Evolutionary conservation across 805 yeast genomes (phyloP), one percentile per base, ranked within the genome.

Genomic region (Gaillardinia entomophila): DNA sequence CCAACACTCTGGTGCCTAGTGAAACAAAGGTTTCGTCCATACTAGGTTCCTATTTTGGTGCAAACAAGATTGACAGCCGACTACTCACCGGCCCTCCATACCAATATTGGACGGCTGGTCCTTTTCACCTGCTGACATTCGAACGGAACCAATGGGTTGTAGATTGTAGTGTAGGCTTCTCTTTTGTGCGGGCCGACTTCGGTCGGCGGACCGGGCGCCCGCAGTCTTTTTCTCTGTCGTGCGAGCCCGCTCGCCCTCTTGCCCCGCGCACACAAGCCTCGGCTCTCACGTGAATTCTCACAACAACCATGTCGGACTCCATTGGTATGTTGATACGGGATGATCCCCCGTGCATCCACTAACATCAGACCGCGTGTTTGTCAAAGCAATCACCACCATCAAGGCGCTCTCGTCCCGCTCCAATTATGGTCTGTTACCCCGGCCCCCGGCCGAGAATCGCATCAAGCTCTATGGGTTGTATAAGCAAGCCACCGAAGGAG

Each of bases 1-100:
- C 86, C 81, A 77, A 83, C 94, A 84, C 90, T 82, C 92, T 82
- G 92, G 88, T 77, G 81, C 80, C 75, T 68, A 68, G 73, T 77
- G 53, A 29, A 38, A 30, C 26, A 32, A 32, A 33, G 24, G 33
- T 26, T 28, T 32, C 39, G 45, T 42, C 79, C 57, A 63, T 81
- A 77, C 72, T 72, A 72, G 75, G 79, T 74, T 79, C 89, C 94
- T 81, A 83, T 84, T 42, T 42, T 42, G 46, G 46, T 34, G 46
- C 46, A 42, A 42, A 42, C 46, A 30, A 42, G 42, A 42, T 19
- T 24, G 18, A 32, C 23, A 23, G 43, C 46, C 35, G 29, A 36
- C 31, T 36, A 40, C 45, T 41, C 45, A 42, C 46, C 45, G 27
- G 16, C 4, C 14, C 6, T 4, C 6, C 12, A 6, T 13, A 5